phyloP scores from a whole-genome alignment of 1,284 basidiomycete species.

The Baeospora myosura region DNA sequence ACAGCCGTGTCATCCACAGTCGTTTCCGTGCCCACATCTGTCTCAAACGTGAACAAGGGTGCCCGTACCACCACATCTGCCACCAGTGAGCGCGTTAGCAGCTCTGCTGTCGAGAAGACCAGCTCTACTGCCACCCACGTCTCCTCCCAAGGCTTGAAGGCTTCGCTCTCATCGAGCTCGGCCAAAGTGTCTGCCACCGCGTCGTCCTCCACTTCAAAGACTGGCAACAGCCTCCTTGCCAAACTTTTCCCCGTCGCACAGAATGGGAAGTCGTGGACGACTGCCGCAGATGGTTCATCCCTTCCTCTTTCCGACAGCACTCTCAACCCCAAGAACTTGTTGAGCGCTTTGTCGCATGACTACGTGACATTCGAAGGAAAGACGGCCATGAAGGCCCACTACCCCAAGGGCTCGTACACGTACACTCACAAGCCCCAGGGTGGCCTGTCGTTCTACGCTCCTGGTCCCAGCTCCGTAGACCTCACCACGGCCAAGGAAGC shows the following conservation, averaged over 20 bases:
- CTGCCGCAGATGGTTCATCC: conserved; percentile 27
- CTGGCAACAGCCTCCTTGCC: conserved; percentile 15
- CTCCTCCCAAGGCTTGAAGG: conserved; percentile 10
- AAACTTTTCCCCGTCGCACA: conserved; percentile 38
- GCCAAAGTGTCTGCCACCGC: conserved; percentile 1
- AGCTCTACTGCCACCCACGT: conserved; percentile 14
- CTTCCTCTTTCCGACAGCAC: conserved; percentile 37
- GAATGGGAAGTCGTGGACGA: conserved; percentile 34
- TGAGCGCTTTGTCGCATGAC: conserved; percentile 30
- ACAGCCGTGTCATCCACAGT: conserved; percentile 11
- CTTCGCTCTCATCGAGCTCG: too few species aligned
- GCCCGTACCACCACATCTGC: too few species aligned
- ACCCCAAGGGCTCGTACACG: conserved; percentile 51
- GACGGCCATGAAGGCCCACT: conserved; percentile 43
- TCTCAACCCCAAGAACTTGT: conserved; percentile 32
- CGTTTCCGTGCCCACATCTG: conserved; percentile 4
- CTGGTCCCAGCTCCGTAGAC: conserved; percentile 35
- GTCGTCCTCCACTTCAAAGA: conserved; percentile 7
- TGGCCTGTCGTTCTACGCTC: conserved; percentile 57
- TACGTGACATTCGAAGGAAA: conserved; percentile 41
- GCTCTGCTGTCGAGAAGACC: too few species aligned
- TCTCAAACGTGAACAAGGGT: too few species aligned
- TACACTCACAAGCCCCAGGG: conserved; percentile 42
- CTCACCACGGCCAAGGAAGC: conserved; percentile 43
- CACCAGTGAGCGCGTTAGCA: too few species aligned